phyloP scores from a whole-genome alignment of 169 alveolate species.

The Babesia ovata region DNA sequence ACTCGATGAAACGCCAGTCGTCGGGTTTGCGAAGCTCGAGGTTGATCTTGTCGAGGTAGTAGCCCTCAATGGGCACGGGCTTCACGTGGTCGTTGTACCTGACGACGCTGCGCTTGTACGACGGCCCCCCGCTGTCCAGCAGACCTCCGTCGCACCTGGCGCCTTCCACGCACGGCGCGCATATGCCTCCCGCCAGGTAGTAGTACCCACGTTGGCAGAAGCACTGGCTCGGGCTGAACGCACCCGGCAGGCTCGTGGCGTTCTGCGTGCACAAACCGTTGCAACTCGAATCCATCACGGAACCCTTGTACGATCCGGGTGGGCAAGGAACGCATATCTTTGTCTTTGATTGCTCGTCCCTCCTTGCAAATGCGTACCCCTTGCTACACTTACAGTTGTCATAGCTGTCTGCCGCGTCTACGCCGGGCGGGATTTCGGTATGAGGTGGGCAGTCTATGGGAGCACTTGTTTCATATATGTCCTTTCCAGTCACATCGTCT shows the following conservation, averaged over 20 bases:
- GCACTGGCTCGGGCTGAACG: slow-evolving; percentile 79
- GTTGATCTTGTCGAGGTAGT: slow-evolving; percentile 74
- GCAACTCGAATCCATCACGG: slow-evolving; percentile 80
- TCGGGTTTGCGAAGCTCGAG: slow-evolving; percentile 70
- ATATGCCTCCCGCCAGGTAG: slow-evolving; percentile 74
- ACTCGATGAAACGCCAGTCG: slow-evolving; percentile 82
- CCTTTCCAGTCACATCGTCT: slow-evolving; percentile 27
- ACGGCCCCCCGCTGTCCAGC: slow-evolving; percentile 26
- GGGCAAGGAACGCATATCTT: slow-evolving; percentile 79
- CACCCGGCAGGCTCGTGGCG: slow-evolving; percentile 78
- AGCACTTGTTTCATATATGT: slow-evolving; percentile 46
- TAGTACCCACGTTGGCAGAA: slow-evolving; percentile 80
- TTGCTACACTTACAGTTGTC: slow-evolving; percentile 80
- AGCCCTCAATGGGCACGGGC: slow-evolving; percentile 80
- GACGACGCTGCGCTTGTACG: slow-evolving; percentile 12
- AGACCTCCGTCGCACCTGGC: slow-evolving; percentile 83
- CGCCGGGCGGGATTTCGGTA: slow-evolving; percentile 82
- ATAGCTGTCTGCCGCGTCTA: slow-evolving; percentile 73
- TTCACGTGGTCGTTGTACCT: slow-evolving; percentile 75
- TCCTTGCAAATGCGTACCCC: slow-evolving; percentile 74
- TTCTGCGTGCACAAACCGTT: slow-evolving; percentile 80
- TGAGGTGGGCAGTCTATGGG: slow-evolving; percentile 75
- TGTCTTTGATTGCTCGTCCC: slow-evolving; percentile 25
- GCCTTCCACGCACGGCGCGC: slow-evolving; percentile 82
- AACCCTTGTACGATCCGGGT: slow-evolving; percentile 81